phyloP scores from a whole-genome alignment of 164 flowering plant species.

The Platanus orientalis region DNA sequence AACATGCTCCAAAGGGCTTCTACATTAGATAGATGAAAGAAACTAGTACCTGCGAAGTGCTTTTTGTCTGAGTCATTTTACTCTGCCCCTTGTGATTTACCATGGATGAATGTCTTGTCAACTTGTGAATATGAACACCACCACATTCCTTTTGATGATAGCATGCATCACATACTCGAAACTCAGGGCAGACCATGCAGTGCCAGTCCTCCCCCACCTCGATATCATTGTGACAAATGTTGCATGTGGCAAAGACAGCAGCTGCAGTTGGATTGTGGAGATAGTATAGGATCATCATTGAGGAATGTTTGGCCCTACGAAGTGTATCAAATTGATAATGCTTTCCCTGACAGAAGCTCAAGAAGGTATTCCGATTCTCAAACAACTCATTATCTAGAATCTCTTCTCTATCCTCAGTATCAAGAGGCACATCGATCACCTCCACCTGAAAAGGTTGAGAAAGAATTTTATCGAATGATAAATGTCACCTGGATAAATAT shows the following conservation, averaged over 20 bases:
- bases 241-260: conserved; percentile 13
- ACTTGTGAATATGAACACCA: conserved; percentile 20
- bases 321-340: conserved; percentile 50
- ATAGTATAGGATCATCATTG: conserved; percentile 57
- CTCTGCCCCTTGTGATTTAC: conserved; percentile 3
- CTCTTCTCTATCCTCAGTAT: conserved; percentile 37
- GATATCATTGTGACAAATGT: conserved; percentile 22
- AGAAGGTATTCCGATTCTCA: conserved; percentile 30
- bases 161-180: conserved; percentile 25
- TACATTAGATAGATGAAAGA: background rate
- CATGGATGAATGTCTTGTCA: conserved; percentile 12
- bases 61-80: conserved; percentile 3
- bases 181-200: conserved; percentile 20
- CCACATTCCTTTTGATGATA: conserved; percentile 14
- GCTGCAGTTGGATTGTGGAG: conserved; percentile 20
- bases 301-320: conserved; percentile 57
- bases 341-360: conserved; percentile 42
- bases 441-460: conserved; percentile 20
- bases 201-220: conserved; percentile 13
- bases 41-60: background rate
- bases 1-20: background rate
- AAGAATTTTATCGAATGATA: background rate
- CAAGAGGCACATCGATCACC: conserved; percentile 26
- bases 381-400: conserved; percentile 25
- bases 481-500: no score